phyloP scores from a whole-genome alignment of 345 rosid species.

The Psidium guajava region DNA sequence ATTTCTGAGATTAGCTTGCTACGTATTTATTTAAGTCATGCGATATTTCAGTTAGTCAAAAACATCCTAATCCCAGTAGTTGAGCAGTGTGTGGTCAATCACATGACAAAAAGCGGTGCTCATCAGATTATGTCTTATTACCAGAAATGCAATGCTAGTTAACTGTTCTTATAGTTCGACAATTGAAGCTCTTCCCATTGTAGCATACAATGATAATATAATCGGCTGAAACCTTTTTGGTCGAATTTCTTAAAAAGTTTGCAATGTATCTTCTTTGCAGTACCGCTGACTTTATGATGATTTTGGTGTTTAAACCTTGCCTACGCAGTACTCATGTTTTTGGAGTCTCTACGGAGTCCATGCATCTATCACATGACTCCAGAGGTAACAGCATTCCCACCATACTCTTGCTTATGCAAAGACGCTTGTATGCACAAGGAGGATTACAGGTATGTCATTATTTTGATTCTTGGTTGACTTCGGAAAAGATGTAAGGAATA shows the following conservation, averaged over 20 bases:
- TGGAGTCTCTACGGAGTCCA: constrained; percentile 93
- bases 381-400: constrained; percentile 95
- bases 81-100: neutral
- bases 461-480: neutral
- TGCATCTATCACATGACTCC: constrained; percentile 88
- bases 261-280: neutral
- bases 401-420: constrained; percentile 75
- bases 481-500: neutral
- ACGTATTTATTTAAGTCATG: neutral
- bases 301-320: neutral
- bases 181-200: neutral
- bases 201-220: neutral
- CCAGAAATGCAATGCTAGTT: neutral
- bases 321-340: constrained; percentile 75
- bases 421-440: constrained; percentile 67
- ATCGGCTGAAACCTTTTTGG: neutral
- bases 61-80: neutral
- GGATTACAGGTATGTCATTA: constrained; percentile 53
- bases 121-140: neutral
- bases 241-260: neutral
- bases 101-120: neutral
- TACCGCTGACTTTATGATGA: neutral
- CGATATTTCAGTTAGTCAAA: neutral
- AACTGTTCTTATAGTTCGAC: neutral
- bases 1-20: neutral